phyloP scores from a whole-genome alignment of 2,329 filamentous ascomycete genomes.

The Herpotrichia juniperi region DNA sequence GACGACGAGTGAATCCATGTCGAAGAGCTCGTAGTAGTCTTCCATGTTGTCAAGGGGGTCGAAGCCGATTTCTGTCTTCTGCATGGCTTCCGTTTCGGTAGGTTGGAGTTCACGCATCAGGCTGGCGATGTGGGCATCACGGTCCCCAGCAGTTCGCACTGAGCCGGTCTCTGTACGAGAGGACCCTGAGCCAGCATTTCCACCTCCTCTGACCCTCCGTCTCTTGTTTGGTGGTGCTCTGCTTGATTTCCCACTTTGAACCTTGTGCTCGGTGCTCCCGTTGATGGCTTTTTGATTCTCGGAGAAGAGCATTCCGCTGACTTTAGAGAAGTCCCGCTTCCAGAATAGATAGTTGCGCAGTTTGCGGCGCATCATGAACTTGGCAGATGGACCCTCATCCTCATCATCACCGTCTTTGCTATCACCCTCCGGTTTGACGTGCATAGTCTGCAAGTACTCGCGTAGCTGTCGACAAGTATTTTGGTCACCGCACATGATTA shows the following conservation, averaged over 20 bases:
- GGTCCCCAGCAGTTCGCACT: slow-evolving; percentile 78
- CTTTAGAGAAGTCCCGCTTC: slow-evolving; percentile 87
- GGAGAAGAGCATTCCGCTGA: slow-evolving; percentile 77
- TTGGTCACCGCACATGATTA: slow-evolving; percentile 94
- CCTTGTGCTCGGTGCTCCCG: slow-evolving; percentile 65
- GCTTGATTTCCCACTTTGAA: slow-evolving; percentile 58
- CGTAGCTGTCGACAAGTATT: slow-evolving; percentile 85
- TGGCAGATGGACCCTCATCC: slow-evolving; percentile 69
- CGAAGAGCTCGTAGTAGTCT: slow-evolving; percentile 87
- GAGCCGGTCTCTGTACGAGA: slow-evolving; percentile 75
- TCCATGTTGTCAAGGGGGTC: slow-evolving; percentile 92
- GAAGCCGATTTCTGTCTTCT: slow-evolving; percentile 75
- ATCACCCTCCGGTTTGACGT: slow-evolving; percentile 64
- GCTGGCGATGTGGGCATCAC: slow-evolving; percentile 78
- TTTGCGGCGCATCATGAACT: slow-evolving; percentile 88
- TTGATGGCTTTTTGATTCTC: slow-evolving; percentile 81
- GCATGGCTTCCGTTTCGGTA: slow-evolving; percentile 75
- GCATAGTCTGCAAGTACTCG: slow-evolving; percentile 91
- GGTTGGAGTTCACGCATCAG: slow-evolving; percentile 83
- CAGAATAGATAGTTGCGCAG: slow-evolving; percentile 86
- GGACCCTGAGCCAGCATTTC: slow-evolving; percentile 61
- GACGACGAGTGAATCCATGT: slow-evolving; percentile 86
- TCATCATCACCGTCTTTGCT: slow-evolving; percentile 59
- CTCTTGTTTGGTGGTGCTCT: slow-evolving; percentile 83
- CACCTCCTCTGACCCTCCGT: slow-evolving; percentile 81